These are phyloP conservation scores for Chaetomiaceae sp. DNA, from an alignment of 2,329 filamentous ascomycete genomes.

Conservation along the genomic window DNA sequence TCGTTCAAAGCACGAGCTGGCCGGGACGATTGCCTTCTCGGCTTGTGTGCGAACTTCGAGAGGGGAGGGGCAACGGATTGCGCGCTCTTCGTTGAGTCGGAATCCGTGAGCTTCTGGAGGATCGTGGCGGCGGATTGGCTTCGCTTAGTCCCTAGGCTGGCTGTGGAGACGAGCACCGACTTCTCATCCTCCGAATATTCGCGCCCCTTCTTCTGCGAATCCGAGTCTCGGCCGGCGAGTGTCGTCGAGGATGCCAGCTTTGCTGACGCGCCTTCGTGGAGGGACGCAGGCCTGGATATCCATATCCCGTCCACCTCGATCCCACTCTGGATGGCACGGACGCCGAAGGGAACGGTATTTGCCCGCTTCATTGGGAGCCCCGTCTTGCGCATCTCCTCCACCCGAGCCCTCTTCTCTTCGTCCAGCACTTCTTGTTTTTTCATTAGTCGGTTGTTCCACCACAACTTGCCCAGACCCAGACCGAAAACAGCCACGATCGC, in stretches of 20 bases:
- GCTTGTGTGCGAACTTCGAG: constrained; percentile 15
- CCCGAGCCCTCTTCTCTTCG: constrained; percentile 54
- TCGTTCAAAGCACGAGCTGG: constrained; percentile 20
- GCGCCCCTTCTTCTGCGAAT: constrained; percentile 15
- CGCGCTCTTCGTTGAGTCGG: constrained; percentile 9
- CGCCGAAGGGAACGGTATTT: constrained; percentile 74
- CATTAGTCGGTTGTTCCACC: constrained; percentile 50
- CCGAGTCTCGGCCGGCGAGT: constrained; percentile 15
- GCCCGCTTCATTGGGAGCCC: constrained; percentile 38
- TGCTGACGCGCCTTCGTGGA: constrained; percentile 22
- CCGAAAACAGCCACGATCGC: constrained; percentile 65
- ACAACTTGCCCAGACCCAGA: constrained; percentile 62
- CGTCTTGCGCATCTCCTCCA: constrained; percentile 48
- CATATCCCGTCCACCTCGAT: constrained; percentile 81
- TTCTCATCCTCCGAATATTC: constrained; percentile 12
- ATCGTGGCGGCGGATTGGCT: constrained; percentile 12
- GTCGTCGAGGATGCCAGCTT: constrained; percentile 20
- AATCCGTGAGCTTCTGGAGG: constrained; percentile 11
- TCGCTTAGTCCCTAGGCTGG: not conserved
- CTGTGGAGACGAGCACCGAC: constrained; percentile 7
- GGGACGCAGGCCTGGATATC: constrained; percentile 52
- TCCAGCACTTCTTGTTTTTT: constrained; percentile 58
- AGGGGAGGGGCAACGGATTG: constrained; percentile 9
- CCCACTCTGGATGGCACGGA: constrained; percentile 76
- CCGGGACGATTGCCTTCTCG: constrained; percentile 1